Percentiles rank a stretch among this genome's conserved stretches.
These are phyloP conservation scores for bread wheat (Triticum aestivum) DNA, from an alignment of 176 grass and related monocot genomes.

Conservation along the genomic window IWGSC_CS_RefSeq_v2.1 NC_057806.1:547140117-547140616, in stretches of 20 bases:
- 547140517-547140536: background rate
- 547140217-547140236: background rate
- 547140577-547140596: conserved; percentile 36
- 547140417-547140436: background rate
- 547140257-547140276: background rate
- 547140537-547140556: background rate
- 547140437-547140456: background rate
- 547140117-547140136: too few relatives aligned
- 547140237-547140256: background rate
- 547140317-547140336: too few relatives aligned
- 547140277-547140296: conserved; percentile 46
- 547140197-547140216: background rate
- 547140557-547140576: background rate
- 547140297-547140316: background rate
- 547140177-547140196: too few relatives aligned
- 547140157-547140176: too few relatives aligned
- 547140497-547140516: background rate
- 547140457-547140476: conserved; percentile 45
- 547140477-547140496: conserved; percentile 32
- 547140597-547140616: conserved; percentile 26
- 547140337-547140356: background rate
- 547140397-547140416: conserved; percentile 43
- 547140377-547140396: conserved; percentile 37
- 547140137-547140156: too few relatives aligned
- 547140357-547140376: conserved; percentile 9